phyloP scores from a whole-genome alignment of 2,329 filamentous ascomycete species.

The Sporothrix brunneoviolacea region DNA sequence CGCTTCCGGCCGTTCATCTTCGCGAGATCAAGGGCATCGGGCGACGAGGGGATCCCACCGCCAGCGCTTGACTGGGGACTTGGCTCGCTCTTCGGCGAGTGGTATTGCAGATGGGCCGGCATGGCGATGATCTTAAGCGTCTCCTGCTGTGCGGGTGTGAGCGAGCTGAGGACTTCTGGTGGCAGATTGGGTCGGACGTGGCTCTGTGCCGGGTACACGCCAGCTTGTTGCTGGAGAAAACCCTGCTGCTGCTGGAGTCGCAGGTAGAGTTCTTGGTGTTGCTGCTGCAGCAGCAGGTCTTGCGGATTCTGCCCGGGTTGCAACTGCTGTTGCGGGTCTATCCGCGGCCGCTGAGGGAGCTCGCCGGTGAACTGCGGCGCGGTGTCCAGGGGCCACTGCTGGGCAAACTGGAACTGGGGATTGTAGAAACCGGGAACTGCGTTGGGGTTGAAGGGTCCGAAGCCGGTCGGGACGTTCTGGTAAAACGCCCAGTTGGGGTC shows the following conservation, averaged over 20 bases:
- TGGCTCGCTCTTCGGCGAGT: slow-evolving; percentile 50
- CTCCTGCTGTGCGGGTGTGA: slow-evolving; percentile 55
- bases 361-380: slow-evolving; percentile 25
- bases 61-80: slow-evolving; percentile 51
- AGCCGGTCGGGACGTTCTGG: slow-evolving; percentile 36
- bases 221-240: background rate
- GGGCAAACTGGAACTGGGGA: slow-evolving; percentile 18
- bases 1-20: slow-evolving; percentile 53
- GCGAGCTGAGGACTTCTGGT: slow-evolving; percentile 30
- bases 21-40: slow-evolving; percentile 44
- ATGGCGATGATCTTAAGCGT: slow-evolving; percentile 58
- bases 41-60: slow-evolving; percentile 50
- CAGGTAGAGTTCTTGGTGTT: slow-evolving; percentile 6
- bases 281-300: slow-evolving; percentile 28
- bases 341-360: slow-evolving; percentile 28
- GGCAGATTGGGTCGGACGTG: slow-evolving; percentile 24
- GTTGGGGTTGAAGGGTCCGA: slow-evolving; percentile 28
- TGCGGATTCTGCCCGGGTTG: slow-evolving; percentile 17
- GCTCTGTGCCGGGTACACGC: slow-evolving; percentile 23
- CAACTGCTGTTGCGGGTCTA: slow-evolving; percentile 17
- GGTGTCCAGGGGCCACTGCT: slow-evolving; percentile 25
- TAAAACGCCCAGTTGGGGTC: slow-evolving; percentile 43
- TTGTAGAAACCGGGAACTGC: slow-evolving; percentile 27
- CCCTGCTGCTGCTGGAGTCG: slow-evolving; percentile 12
- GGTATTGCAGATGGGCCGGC: slow-evolving; percentile 55